Evolutionary conservation across 805 yeast genomes (phyloP).

Genomic region (Komagataella phaffii): DNA sequence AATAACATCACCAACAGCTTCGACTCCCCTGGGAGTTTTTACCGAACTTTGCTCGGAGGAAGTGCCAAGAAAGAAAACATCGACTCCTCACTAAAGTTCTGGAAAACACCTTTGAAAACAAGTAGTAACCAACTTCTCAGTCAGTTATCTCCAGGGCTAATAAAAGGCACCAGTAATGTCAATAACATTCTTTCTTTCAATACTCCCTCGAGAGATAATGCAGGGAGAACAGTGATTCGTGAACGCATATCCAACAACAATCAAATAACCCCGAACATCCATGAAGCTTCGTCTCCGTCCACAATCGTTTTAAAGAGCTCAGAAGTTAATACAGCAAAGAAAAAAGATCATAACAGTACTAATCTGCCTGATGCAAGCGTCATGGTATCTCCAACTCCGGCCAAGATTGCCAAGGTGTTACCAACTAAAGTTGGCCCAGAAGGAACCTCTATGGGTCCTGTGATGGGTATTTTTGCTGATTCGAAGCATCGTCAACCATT

Average conservation of each 20-base stretch:
- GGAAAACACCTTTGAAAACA: not conserved
- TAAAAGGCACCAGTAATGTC: not conserved
- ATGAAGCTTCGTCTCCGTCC: constrained; percentile 18
- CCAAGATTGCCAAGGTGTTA: not conserved
- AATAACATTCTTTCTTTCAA: not conserved
- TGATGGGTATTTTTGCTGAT: constrained; percentile 18
- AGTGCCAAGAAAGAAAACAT: not conserved
- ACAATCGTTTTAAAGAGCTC: constrained; percentile 17
- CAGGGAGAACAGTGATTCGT: constrained; percentile 1
- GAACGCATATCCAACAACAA: not conserved
- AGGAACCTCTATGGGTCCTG: constrained; percentile 11
- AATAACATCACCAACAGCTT: not conserved
- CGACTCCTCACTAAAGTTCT: not conserved
- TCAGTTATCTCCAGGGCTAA: not conserved
- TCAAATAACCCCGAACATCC: not conserved
- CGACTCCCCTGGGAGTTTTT: constrained; percentile 1
- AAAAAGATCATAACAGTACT: not conserved
- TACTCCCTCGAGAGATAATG: not conserved
- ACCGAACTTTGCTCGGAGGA: constrained; percentile 1
- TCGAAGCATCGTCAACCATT: constrained; percentile 2
- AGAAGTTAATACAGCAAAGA: constrained; percentile 3
- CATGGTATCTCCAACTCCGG: constrained; percentile 2
- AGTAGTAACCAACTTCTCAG: not conserved
- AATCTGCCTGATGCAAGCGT: not conserved
- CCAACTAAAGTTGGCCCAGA: not conserved